Conservation (phyloP, 768 basidiomycete species). For the Tricholoma saponaceum region DNA sequence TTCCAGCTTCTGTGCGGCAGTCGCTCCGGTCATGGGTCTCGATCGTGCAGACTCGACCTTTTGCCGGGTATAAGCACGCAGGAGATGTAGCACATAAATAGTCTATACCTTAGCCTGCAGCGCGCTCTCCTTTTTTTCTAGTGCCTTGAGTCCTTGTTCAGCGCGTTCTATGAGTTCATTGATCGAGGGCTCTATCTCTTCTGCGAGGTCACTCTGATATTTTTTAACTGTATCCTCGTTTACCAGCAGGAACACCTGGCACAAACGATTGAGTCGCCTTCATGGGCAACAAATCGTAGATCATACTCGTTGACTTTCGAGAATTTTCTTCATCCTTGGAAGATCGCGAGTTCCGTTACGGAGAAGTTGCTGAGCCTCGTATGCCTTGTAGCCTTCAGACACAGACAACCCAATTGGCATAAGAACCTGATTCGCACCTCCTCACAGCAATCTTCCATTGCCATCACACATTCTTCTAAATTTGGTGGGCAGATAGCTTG, state of each 20-base stretch:
- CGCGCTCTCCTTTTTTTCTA: slow-evolving; percentile 59
- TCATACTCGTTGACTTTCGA: slow-evolving; percentile 63
- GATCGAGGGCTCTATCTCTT: slow-evolving; percentile 80
- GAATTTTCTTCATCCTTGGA: slow-evolving; percentile 62
- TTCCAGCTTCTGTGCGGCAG: slow-evolving; percentile 61
- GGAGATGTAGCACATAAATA: not conserved
- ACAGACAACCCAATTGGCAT: not conserved
- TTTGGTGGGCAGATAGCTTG: slow-evolving; percentile 67
- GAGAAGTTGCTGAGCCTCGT: slow-evolving; percentile 66
- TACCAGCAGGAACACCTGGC: slow-evolving; percentile 69
- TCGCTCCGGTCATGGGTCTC: slow-evolving; percentile 42
- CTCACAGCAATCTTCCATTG: slow-evolving; percentile 80
- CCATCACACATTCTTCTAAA: slow-evolving; percentile 70
- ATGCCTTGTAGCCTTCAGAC: slow-evolving; percentile 36
- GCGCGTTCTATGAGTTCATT: slow-evolving; percentile 69
- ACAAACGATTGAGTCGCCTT: not conserved
- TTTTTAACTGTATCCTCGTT: slow-evolving; percentile 67
- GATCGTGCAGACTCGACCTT: slow-evolving; percentile 57
- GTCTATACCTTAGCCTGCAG: slow-evolving; percentile 61
- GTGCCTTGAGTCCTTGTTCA: slow-evolving; percentile 57
- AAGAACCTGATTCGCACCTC: slow-evolving; percentile 40
- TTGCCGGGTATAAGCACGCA: not conserved
- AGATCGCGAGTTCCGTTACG: slow-evolving; percentile 70
- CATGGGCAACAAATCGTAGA: not conserved
- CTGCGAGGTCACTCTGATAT: slow-evolving; percentile 72